A percentile compares a stretch with the other conserved stretches of the same genome.
phyloP scores from a whole-genome alignment of 2,329 filamentous ascomycete species.

The Sclerotinia borealis region DNA sequence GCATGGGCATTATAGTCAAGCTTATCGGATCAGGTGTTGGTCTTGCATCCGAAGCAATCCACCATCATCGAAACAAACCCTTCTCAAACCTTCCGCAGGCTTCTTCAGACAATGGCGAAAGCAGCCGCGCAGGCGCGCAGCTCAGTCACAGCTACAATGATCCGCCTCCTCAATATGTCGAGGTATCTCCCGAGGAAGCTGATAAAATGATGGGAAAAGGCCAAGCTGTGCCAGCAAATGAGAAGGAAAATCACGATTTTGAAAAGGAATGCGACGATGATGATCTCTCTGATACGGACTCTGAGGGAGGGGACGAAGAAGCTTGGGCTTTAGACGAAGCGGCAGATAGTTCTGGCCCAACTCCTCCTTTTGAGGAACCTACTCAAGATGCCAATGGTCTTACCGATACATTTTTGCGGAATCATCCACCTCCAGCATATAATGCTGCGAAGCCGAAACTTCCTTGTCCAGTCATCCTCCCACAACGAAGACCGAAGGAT shows the following conservation, averaged over 20 bases:
- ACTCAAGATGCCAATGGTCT: conserved; percentile 13
- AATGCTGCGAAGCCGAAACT: conserved; percentile 20
- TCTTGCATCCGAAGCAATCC: conserved; percentile 25
- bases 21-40: conserved; percentile 27
- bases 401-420: conserved; percentile 18
- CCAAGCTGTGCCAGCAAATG: conserved; percentile 17
- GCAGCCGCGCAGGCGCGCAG: conserved; percentile 13
- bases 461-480: conserved; percentile 44
- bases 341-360: not conserved
- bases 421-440: conserved; percentile 21
- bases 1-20: conserved; percentile 22
- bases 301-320: conserved; percentile 25
- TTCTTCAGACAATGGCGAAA: conserved; percentile 14
- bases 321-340: conserved; percentile 28
- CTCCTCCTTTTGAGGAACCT: conserved; percentile 6
- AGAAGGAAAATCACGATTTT: conserved; percentile 11
- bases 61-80: conserved; percentile 14
- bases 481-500: conserved; percentile 45
- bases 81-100: not conserved
- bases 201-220: conserved; percentile 19
- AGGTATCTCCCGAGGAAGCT: conserved; percentile 18
- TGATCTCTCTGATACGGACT: conserved; percentile 14
- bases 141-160: conserved; percentile 5
- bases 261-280: conserved; percentile 11
- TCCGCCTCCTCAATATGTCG: conserved; percentile 23